These are phyloP conservation scores for Lactarius akahatsu DNA, from an alignment of 768 basidiomycete genomes.

Conservation along the genomic window DNA sequence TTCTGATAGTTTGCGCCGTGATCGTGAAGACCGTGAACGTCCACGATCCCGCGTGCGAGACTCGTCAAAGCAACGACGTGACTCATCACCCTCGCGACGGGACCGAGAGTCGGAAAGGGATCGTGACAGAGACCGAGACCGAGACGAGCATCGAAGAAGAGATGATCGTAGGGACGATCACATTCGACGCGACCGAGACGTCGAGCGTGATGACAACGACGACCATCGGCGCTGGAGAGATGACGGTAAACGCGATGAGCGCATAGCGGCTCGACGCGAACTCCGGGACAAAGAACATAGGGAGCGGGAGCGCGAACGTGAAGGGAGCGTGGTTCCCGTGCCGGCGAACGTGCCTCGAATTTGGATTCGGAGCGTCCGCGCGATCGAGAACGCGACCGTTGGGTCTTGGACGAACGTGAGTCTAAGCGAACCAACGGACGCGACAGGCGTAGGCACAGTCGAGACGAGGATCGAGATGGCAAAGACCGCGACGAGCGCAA, in stretches of 20 bases:
- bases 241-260: slow-evolving; percentile 78
- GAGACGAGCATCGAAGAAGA: slow-evolving; percentile 43
- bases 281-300: slow-evolving; percentile 42
- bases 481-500: slow-evolving; percentile 48
- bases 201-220: slow-evolving; percentile 56
- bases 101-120: slow-evolving; percentile 41
- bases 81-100: slow-evolving; percentile 48
- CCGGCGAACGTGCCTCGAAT: slow-evolving; percentile 28
- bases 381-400: slow-evolving; percentile 46
- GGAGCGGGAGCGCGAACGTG: slow-evolving; percentile 40
- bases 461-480: slow-evolving; percentile 44
- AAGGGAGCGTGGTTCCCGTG: slow-evolving; percentile 44
- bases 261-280: slow-evolving; percentile 61
- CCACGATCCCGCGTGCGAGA: slow-evolving; percentile 65
- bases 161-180: slow-evolving; percentile 43
- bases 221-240: slow-evolving; percentile 79
- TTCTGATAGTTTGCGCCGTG: slow-evolving; percentile 53
- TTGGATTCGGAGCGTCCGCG: slow-evolving; percentile 34
- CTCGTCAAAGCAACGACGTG: slow-evolving; percentile 58
- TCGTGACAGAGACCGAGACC: slow-evolving; percentile 34
- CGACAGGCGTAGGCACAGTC: slow-evolving; percentile 57
- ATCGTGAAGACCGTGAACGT: slow-evolving; percentile 63
- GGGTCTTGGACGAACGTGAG: slow-evolving; percentile 72
- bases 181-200: slow-evolving; percentile 41
- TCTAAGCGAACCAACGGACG: slow-evolving; percentile 58